Evolutionary conservation across 1,284 basidiomycete genomes (phyloP).

Genomic region (Kalmanozyma brasiliensis): DNA sequence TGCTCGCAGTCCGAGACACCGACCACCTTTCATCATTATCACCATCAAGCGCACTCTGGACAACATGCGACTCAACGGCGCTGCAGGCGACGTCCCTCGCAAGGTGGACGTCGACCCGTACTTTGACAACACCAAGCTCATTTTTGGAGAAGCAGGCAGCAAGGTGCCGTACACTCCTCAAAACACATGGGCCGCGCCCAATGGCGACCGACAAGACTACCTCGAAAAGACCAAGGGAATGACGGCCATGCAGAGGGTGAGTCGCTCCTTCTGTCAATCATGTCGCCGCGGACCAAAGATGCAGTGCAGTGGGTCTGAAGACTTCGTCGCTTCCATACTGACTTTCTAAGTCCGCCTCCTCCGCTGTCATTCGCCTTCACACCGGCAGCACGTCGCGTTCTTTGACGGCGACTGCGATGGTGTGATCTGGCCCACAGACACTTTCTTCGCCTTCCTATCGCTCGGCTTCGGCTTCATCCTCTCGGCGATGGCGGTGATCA

Average conservation of each 20-base stretch:
- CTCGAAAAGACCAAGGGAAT: constrained; percentile 45
- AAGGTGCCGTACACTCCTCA: constrained; percentile 50
- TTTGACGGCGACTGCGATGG: constrained; percentile 72
- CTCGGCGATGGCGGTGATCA: constrained; percentile 67
- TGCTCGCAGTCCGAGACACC: too few relatives aligned
- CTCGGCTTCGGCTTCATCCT: constrained; percentile 71
- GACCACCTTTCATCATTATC: neutral
- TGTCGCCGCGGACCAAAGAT: too few relatives aligned
- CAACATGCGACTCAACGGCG: constrained; percentile 16
- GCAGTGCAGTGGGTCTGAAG: too few relatives aligned
- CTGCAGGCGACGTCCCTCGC: constrained; percentile 19
- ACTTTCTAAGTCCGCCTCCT: neutral
- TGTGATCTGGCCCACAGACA: constrained; percentile 73
- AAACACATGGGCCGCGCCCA: constrained; percentile 50
- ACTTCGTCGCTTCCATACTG: too few relatives aligned
- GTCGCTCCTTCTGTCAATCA: too few relatives aligned
- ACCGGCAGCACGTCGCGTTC: constrained; percentile 70
- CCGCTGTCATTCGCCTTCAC: too few relatives aligned
- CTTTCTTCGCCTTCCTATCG: constrained; percentile 71
- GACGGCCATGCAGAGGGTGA: constrained; percentile 67
- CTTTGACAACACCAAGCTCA: constrained; percentile 52
- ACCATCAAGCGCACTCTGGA: neutral
- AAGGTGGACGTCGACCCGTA: constrained; percentile 41
- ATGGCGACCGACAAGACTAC: constrained; percentile 49
- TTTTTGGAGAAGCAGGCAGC: constrained; percentile 24